Evolutionary conservation across 1,284 basidiomycete genomes (phyloP), one percentile per base, ranked within the genome.

Genomic region (Cystobasidiaceae sp.): DNA sequence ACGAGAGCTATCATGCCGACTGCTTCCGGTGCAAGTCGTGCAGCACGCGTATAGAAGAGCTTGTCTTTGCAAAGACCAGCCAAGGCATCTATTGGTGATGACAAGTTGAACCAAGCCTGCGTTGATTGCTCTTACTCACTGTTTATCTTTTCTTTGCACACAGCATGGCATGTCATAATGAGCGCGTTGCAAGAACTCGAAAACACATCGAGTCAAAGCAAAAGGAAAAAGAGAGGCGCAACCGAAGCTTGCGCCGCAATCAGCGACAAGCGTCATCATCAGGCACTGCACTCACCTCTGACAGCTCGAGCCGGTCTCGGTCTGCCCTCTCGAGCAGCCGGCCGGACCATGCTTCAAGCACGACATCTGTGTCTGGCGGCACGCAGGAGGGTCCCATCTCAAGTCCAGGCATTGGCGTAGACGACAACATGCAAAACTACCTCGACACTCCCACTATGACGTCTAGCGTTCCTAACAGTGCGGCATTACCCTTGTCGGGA

Each of bases 1-100:
- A 98, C 78, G 94, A 97, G 77, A 93, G 92, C 0, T 98, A 97
- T 74, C 94, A 98, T 77, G 93, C 94, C 2, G 89, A 93, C 72
- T 98, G 94, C 80, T 98, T 98, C 82, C 93, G 93, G 71, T 98
- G 94, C 80, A 88, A 92, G 72, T 88, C 93, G 39, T 98, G 94
- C 80, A 86, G 86, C 75, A 87, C 88, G 75, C 84, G 90, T 66
- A 98, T 98, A 72, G 93, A 97, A 77, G 94, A 98, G 76, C 85
- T 98, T 57, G 91, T 97, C 63, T 98, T 97, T 73, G 96, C 94
- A 61, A 98, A 97, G 81, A 98, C 96, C 0, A 90, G 86, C 69
- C 91, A 97, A 74, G 94, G 96, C 52, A 97, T 98, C 69, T 98
- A 98, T 78, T 98, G 94, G 48, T 28, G 41, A n/a, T 21, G 51